These are phyloP conservation scores for Podaxis sp. DNA, from an alignment of 768 basidiomycete species.

Conservation along the genomic window DNA sequence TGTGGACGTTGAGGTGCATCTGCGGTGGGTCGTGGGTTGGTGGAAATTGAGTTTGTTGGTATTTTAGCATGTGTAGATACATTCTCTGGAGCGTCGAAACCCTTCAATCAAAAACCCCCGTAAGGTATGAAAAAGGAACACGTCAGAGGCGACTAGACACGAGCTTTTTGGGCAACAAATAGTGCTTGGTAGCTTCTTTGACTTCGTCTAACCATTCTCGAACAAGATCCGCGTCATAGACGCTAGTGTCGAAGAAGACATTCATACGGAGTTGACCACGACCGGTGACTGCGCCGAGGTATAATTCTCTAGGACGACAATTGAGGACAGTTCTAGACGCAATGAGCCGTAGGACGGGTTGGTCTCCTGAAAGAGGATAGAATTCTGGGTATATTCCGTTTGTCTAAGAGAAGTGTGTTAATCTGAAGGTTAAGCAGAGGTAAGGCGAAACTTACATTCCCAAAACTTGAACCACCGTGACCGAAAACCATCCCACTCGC, in stretches of 20 bases:
- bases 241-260: constrained; percentile 46
- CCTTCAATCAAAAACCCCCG: neutral
- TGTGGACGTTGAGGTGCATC: constrained; percentile 60
- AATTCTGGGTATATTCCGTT: constrained; percentile 33
- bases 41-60: neutral
- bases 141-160: constrained; percentile 5
- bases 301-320: constrained; percentile 46
- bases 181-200: constrained; percentile 29
- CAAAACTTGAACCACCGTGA: constrained; percentile 38
- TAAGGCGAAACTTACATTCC: constrained; percentile 33
- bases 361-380: constrained; percentile 30
- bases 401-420: constrained; percentile 24
- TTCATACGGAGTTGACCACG: constrained; percentile 31
- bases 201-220: constrained; percentile 51
- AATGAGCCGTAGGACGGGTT: constrained; percentile 1
- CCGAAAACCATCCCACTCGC: constrained; percentile 23
- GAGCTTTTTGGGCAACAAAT: constrained; percentile 23
- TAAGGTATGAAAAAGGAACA: too few relatives aligned
- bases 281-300: constrained; percentile 41
- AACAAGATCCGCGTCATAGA: constrained; percentile 39
- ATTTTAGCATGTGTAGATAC: neutral
- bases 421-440: neutral
- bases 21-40: constrained; percentile 67
- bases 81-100: neutral
- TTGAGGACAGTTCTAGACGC: constrained; percentile 30